Evolutionary conservation across 768 basidiomycete genomes (phyloP).

Genomic region (Rhizopogon vinicolor): DNA sequence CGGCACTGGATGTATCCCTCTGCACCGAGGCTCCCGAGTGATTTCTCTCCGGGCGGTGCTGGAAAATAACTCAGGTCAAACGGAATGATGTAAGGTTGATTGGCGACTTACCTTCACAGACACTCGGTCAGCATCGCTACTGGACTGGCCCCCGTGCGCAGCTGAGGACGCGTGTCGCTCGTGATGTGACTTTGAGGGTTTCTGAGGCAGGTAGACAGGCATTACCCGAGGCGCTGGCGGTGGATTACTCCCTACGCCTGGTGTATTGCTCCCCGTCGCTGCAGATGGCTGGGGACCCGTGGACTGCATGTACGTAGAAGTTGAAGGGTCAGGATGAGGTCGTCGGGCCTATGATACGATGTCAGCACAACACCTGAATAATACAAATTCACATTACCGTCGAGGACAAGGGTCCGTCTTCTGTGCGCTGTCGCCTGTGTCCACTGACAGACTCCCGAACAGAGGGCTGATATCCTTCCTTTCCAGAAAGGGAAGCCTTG

Average conservation of each 20-base stretch:
- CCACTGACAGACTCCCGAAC: constrained; percentile 16
- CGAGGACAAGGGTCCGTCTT: constrained; percentile 26
- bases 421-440: constrained; percentile 32
- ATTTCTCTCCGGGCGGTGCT: constrained; percentile 30
- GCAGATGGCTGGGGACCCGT: constrained; percentile 15
- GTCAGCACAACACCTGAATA: constrained; percentile 13
- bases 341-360: constrained; percentile 21
- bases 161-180: constrained; percentile 19
- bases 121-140: constrained; percentile 25
- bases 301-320: constrained; percentile 14
- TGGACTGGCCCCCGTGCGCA: constrained; percentile 27
- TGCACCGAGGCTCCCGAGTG: constrained; percentile 26
- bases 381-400: constrained; percentile 14
- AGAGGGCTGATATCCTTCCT: constrained; percentile 18
- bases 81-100: constrained; percentile 6
- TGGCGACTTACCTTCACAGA: constrained; percentile 20
- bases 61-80: background rate
- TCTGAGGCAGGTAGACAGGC: constrained; percentile 30
- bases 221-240: constrained; percentile 33
- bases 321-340: constrained; percentile 21
- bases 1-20: constrained; percentile 21
- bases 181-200: constrained; percentile 25
- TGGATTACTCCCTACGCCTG: constrained; percentile 22
- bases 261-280: constrained; percentile 7
- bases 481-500: constrained; percentile 23